phyloP scores from a whole-genome alignment of 768 basidiomycete species.

The Boletus sp. region DNA sequence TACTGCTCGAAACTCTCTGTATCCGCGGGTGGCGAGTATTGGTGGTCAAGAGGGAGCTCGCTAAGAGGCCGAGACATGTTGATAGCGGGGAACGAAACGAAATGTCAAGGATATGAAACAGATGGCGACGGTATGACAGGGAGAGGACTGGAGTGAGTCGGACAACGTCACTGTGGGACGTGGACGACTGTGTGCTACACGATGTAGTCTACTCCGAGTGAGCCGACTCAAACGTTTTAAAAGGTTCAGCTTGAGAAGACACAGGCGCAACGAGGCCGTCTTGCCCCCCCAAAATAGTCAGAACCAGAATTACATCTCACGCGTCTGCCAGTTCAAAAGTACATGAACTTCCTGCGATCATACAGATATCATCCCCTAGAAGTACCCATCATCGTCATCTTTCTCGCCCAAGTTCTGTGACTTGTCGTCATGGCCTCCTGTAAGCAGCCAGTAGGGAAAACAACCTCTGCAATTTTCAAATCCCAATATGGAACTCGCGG shows the following conservation, averaged over 20 bases:
- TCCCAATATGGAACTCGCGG: slow-evolving; percentile 15
- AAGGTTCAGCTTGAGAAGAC: slow-evolving; percentile 17
- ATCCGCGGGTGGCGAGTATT: slow-evolving; percentile 3
- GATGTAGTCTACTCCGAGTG: slow-evolving; percentile 15
- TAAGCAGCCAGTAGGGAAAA: background rate
- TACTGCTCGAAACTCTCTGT: slow-evolving; percentile 20
- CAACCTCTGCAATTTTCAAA: slow-evolving; percentile 19
- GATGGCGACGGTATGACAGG: background rate
- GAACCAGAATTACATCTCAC: slow-evolving; percentile 19
- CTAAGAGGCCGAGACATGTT: slow-evolving; percentile 26
- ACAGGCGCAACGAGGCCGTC: slow-evolving; percentile 22
- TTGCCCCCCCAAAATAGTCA: slow-evolving; percentile 24
- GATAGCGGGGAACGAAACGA: slow-evolving; percentile 11
- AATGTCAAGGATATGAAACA: slow-evolving; percentile 27
- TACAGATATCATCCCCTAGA: slow-evolving; percentile 1
- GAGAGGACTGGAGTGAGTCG: slow-evolving; percentile 12
- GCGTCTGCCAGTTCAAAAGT: slow-evolving; percentile 9
- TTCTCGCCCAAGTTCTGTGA: slow-evolving; percentile 22
- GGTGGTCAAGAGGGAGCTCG: slow-evolving; percentile 20
- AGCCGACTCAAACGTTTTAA: slow-evolving; percentile 19
- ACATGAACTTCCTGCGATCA: slow-evolving; percentile 21
- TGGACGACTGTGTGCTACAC: slow-evolving; percentile 14
- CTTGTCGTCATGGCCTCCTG: slow-evolving; percentile 22
- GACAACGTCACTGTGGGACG: slow-evolving; percentile 5
- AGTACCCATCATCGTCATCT: background rate